These are phyloP conservation scores for Perilla frutescens DNA, from an alignment of 257 asterid species.

Conservation along the genomic window DNA sequence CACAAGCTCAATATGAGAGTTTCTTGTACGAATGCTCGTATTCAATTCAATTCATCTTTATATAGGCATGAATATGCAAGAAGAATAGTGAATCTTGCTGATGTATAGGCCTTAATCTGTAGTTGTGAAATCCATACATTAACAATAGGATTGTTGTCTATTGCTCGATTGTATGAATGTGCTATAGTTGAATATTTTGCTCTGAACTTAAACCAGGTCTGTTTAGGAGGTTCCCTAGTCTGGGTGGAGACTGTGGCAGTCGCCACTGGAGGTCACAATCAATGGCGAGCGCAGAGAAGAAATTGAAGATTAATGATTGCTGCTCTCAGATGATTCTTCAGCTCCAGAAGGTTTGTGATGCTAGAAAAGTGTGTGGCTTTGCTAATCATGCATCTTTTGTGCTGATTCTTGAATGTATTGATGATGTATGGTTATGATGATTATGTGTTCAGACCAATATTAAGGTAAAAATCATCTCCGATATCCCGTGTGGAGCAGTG, in stretches of 20 bases:
- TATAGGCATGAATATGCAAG: too few relatives aligned
- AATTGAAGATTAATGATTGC: conserved; percentile 68
- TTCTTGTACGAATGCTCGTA: not conserved
- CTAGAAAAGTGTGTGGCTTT: conserved; percentile 63
- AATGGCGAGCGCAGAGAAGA: conserved; percentile 64
- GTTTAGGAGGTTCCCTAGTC: conserved; percentile 84
- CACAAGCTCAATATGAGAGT: conserved; percentile 68
- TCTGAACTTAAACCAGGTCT: conserved; percentile 52
- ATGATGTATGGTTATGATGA: conserved; percentile 27
- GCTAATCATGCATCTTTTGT: not conserved
- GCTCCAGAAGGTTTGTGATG: conserved; percentile 92
- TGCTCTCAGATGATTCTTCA: conserved; percentile 95
- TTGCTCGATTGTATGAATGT: conserved; percentile 2
- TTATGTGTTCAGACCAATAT: conserved; percentile 67
- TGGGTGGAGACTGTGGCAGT: conserved; percentile 87
- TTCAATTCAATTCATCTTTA: not conserved
- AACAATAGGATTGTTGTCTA: not conserved
- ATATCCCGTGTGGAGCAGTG: conserved; percentile 73
- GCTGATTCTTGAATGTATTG: not conserved
- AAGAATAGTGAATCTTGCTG: too few relatives aligned
- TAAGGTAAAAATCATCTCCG: conserved; percentile 80
- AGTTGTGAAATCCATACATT: too few relatives aligned
- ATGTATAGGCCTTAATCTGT: too few relatives aligned
- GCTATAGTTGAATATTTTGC: not conserved
- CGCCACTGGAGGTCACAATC: conserved; percentile 64